phyloP scores from a whole-genome alignment of 805 yeast genomes.

The Wickerhamiella alocasiicola region DNA sequence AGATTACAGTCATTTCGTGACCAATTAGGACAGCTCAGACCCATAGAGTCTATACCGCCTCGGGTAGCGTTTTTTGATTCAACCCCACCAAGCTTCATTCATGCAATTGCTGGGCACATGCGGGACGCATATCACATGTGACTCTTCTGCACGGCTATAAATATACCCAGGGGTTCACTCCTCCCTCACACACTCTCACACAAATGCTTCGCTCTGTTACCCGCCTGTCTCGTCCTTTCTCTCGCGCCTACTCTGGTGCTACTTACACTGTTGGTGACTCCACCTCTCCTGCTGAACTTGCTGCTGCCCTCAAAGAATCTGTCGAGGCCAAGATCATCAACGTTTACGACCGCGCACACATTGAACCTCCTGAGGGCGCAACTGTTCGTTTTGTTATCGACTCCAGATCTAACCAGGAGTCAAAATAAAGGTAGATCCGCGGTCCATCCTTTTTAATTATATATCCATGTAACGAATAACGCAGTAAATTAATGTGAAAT shows the following conservation, averaged over 20 bases:
- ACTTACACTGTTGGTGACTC: conserved; percentile 3
- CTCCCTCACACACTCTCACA: neutral
- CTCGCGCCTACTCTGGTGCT: conserved; percentile 1
- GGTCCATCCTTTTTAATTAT: too few relatives aligned
- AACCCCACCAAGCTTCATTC: too few relatives aligned
- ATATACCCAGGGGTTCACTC: neutral
- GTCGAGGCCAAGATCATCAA: neutral
- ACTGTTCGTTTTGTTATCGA: conserved; percentile 1
- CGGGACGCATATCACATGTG: neutral
- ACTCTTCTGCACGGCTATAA: neutral
- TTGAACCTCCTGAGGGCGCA: conserved; percentile 3
- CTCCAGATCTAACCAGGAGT: neutral
- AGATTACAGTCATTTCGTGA: too few relatives aligned
- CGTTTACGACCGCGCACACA: conserved; percentile 1
- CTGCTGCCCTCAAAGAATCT: conserved; percentile 1
- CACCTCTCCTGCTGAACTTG: neutral
- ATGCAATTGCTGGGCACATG: too few relatives aligned
- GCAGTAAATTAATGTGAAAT: too few relatives aligned
- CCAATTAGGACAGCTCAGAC: too few relatives aligned
- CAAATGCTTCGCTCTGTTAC: neutral
- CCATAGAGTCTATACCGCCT: too few relatives aligned
- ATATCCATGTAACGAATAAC: neutral
- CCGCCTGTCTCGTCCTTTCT: neutral
- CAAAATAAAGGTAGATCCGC: neutral
- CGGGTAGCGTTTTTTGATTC: too few relatives aligned